phyloP scores from a whole-genome alignment of 202 grass and related monocot species.

The Setaria viridis region DNA sequence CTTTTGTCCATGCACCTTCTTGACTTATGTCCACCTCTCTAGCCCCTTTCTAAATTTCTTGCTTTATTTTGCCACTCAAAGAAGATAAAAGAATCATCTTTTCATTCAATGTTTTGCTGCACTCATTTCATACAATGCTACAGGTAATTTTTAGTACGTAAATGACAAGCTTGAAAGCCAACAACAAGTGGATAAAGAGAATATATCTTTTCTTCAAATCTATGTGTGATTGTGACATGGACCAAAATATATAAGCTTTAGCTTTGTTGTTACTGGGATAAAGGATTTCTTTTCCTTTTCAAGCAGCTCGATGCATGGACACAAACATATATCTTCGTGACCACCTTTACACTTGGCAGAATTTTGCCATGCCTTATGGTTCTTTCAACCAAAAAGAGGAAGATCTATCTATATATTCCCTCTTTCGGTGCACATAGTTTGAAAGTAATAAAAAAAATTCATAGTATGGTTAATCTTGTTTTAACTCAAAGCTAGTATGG shows the following conservation, averaged over 20 bases:
- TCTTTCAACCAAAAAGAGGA: conserved; percentile 47
- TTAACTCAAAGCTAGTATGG: conserved; percentile 24
- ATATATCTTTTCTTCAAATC: conserved; percentile 57
- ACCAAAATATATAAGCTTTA: conserved; percentile 66
- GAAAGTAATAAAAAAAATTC: conserved; percentile 25
- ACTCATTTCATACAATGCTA: conserved; percentile 23
- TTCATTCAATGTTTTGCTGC: conserved; percentile 9
- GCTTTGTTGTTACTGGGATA: conserved; percentile 47
- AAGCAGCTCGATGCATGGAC: conserved; percentile 39
- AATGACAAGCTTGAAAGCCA: conserved; percentile 44
- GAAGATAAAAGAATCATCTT: conserved; percentile 28
- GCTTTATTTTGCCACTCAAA: conserved; percentile 42
- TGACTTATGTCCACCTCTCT: conserved; percentile 52
- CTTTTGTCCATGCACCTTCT: conserved; percentile 50
- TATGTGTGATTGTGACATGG: conserved; percentile 52
- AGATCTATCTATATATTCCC: conserved; percentile 41
- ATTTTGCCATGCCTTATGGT: conserved; percentile 48
- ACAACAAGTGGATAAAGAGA: conserved; percentile 52
- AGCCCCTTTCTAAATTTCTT: conserved; percentile 38
- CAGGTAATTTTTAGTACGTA: conserved; percentile 19
- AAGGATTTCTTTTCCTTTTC: conserved; percentile 58
- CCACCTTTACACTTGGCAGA: conserved; percentile 56
- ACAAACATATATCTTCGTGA: conserved; percentile 36
- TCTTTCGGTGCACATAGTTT: conserved; percentile 46
- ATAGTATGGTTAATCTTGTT: conserved; percentile 27